Percentiles rank a stretch among this genome's conserved stretches.
Evolutionary conservation across 257 asterid species (phyloP).

Genomic region (Lithospermum erythrorhizon): DNA sequence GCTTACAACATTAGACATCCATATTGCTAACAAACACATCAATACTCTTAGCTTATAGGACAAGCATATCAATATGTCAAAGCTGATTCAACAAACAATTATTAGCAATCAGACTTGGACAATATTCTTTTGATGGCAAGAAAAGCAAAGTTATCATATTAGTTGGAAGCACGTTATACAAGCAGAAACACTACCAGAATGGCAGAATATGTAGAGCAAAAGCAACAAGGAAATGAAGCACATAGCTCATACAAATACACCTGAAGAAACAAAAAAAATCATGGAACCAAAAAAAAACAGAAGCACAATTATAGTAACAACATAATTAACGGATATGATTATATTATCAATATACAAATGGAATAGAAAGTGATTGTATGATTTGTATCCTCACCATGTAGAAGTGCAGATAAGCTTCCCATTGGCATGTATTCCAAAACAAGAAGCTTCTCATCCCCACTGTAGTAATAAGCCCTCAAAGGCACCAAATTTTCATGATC

Average conservation of each 20-base stretch:
- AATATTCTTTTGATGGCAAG: neutral
- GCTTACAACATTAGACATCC: neutral
- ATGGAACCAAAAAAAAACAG: neutral
- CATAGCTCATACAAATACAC: neutral
- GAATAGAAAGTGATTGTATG: neutral
- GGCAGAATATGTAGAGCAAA: neutral
- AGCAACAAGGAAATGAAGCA: neutral
- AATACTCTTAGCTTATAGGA: neutral
- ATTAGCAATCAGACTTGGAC: no score
- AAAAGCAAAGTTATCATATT: neutral
- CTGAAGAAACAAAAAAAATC: neutral
- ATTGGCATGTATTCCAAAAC: conserved; percentile 18
- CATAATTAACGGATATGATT: neutral
- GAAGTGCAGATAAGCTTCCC: conserved; percentile 15
- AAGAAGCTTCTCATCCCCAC: conserved; percentile 17
- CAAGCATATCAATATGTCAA: neutral
- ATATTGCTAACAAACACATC: neutral
- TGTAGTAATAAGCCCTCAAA: conserved; percentile 17
- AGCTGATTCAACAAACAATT: neutral
- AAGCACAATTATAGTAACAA: neutral
- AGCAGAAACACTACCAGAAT: neutral
- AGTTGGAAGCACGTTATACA: no score
- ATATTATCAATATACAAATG: neutral
- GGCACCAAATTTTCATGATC: conserved; percentile 17
- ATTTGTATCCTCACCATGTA: conserved; percentile 15